Base-by-base conservation (phyloP, 192 early-diverging fungal genomes). In the Umbelopsis ramanniana region DNA sequence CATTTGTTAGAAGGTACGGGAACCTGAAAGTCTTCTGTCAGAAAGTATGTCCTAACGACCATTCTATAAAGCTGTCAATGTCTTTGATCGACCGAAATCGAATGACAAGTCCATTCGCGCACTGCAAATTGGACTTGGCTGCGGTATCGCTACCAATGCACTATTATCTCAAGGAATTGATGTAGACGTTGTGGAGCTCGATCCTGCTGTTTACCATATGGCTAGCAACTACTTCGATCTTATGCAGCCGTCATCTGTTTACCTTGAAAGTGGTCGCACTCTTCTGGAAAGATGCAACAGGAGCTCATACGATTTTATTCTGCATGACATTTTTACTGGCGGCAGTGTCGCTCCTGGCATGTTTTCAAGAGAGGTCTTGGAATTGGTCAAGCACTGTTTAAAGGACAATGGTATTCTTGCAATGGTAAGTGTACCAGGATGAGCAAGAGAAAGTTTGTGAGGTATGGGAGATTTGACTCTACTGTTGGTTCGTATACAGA, bases 301-400 rank as follows among this genome's bases (percentile, higher is more conserved):
- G 0, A 55, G 63, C 46, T 79, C 76, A 37, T 97, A 96, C 78
- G 93, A 96, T 76, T 95, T 89, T 77, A 81, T 97, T 33, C 78
- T 95, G 15, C 96, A 96, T 75, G 96, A 97, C 79, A 93, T 97
- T n/a, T 97, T 97, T 75, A 94, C 94, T 0, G 95, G 95, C 50
- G 96, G 96, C 0, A 85, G 87, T 4, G 91, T 96, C 4, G 90
- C 93, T 6, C 76, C 84, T 4, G 50, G 76, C 3, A 81, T 97
- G 75, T 95, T 95, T 74, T 90, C 92, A 7, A 78, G 89, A 22
- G 90, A 95, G 72, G 89, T 92, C 0, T 68, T 95, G 6, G 67
- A 77, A 63, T 83, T 89, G 10, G 79, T 92, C 74, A 81, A 83
- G 53, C 78, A 87, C 24, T 88, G 94, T 35, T 74, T 97, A 60